Conservation (phyloP, 306 rosid genomes). For the Vigna radiata region DNA sequence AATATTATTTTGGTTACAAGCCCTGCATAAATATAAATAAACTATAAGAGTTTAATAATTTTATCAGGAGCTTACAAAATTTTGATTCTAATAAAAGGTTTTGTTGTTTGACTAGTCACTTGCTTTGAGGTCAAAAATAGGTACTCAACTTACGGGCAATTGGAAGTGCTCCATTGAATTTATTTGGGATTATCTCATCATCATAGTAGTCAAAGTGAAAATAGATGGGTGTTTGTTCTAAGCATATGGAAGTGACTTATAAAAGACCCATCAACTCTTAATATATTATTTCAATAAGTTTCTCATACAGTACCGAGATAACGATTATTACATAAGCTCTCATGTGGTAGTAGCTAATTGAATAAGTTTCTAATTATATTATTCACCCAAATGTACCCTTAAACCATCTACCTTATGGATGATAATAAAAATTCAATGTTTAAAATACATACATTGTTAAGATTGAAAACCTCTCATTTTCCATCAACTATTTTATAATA, state of each 20-base stretch:
- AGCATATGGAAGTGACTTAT: not conserved
- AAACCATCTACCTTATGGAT: slow-evolving; percentile 1
- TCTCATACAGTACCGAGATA: not conserved
- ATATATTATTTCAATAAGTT: not conserved
- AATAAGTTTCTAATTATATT: not conserved
- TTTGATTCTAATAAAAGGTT: too few species aligned
- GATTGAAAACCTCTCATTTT: slow-evolving; percentile 13
- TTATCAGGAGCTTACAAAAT: too few species aligned
- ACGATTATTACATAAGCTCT: not conserved
- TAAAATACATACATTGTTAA: not conserved
- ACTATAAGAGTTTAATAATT: too few species aligned
- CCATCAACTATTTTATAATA: slow-evolving; percentile 13
- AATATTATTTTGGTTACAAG: too few species aligned
- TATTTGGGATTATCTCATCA: too few species aligned
- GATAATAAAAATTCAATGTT: slow-evolving; percentile 8
- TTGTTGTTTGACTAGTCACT: too few species aligned
- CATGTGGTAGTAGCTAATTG: not conserved
- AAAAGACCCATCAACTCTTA: not conserved
- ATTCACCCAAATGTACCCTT: not conserved
- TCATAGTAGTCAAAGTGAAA: too few species aligned
- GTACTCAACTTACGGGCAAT: too few species aligned
- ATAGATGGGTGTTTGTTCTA: too few species aligned
- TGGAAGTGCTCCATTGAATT: too few species aligned
- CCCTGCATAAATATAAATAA: too few species aligned
- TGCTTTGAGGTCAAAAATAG: too few species aligned